These are phyloP conservation scores for Ceratobasidium sp. DNA, from an alignment of 1,284 basidiomycete genomes.

Conservation along the genomic window DNA sequence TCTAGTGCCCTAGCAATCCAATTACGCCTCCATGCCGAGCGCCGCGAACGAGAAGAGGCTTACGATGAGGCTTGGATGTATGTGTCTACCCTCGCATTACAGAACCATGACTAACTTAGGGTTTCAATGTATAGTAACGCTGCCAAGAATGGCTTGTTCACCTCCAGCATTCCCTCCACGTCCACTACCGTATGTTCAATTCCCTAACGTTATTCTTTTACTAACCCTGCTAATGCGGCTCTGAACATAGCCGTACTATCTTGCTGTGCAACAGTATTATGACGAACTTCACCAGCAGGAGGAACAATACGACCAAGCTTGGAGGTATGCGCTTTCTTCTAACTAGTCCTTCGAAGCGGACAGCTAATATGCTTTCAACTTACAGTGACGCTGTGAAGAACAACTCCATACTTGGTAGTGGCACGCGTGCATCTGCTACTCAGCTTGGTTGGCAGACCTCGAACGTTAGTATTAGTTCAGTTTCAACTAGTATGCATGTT, in stretches of 20 bases:
- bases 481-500: background rate
- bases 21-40: background rate
- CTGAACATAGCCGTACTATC: background rate
- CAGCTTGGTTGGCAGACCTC: constrained; percentile 4
- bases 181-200: background rate
- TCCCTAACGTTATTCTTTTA: background rate
- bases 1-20: background rate
- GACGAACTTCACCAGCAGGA: background rate
- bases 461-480: background rate
- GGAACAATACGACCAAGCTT: constrained; percentile 6
- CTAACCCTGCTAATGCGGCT: background rate
- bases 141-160: background rate
- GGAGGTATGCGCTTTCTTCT: background rate
- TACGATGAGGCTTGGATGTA: constrained; percentile 32
- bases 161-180: background rate
- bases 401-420: background rate
- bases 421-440: background rate
- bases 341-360: background rate
- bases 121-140: background rate
- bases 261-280: background rate
- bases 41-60: constrained; percentile 1
- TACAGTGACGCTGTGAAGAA: constrained; percentile 11
- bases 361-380: background rate
- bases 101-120: background rate
- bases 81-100: background rate